Evolutionary conservation across 2,329 filamentous ascomycete species (phyloP).

Genomic region (Myriosclerotinia curreyana): DNA sequence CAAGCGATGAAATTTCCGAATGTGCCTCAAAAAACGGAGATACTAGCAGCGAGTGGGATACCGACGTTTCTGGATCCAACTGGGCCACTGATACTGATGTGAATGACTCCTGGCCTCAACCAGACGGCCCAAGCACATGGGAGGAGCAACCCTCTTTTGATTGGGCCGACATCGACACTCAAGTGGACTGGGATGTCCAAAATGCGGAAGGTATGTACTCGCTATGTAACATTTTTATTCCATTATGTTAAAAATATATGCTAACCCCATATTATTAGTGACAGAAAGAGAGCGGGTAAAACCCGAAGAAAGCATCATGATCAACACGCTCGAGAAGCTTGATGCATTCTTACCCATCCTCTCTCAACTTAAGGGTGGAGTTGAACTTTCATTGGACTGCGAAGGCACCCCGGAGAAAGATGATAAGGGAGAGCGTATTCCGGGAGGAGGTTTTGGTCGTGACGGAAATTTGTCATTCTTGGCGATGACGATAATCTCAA

Average conservation of each 20-base stretch:
- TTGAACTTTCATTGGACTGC: slow-evolving; percentile 8
- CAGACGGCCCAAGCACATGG: not conserved
- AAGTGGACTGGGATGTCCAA: not conserved
- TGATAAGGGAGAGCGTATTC: not conserved
- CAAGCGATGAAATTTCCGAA: too few relatives aligned
- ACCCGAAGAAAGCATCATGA: not conserved
- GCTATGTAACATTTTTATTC: too few relatives aligned
- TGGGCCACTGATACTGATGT: too few relatives aligned
- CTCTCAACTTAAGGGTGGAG: not conserved
- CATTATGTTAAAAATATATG: too few relatives aligned
- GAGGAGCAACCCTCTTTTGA: too few relatives aligned
- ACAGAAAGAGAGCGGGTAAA: not conserved
- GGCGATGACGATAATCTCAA: not conserved
- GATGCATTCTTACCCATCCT: not conserved
- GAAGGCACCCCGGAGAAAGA: not conserved
- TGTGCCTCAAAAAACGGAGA: too few relatives aligned
- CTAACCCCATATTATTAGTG: too few relatives aligned
- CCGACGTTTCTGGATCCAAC: too few relatives aligned
- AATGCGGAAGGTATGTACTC: too few relatives aligned
- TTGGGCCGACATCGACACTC: not conserved
- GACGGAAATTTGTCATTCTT: not conserved
- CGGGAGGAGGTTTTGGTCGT: slow-evolving; percentile 5
- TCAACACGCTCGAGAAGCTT: slow-evolving; percentile 8
- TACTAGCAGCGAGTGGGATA: too few relatives aligned
- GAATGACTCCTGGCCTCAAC: not conserved